Base-by-base conservation (phyloP, 768 basidiomycete species). In the Omphalotus guepiniiformis region DNA sequence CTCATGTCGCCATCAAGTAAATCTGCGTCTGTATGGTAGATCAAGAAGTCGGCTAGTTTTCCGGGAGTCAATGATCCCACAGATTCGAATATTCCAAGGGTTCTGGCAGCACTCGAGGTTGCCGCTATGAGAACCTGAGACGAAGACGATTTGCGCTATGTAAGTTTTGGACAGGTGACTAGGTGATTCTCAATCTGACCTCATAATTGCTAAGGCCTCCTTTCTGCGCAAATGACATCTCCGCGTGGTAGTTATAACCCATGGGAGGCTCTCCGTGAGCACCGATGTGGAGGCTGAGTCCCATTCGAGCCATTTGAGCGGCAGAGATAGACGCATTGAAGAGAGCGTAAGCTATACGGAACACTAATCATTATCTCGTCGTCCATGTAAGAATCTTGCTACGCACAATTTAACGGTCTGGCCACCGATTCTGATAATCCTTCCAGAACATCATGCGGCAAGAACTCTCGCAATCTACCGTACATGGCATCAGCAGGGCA, bases 191-290 rank as follows among this genome's bases (percentile, higher is more conserved):
- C n/a, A 16, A 39, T 19, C 57, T 7, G 25, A 83, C 85, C 73
- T 88, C 83, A 54, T 85, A 88, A 56, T 83, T 85, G 22, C 64
- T 78, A 53, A 88, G 63, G 2, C 86, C 86, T 15, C 86, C 86
- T 8, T 69, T 65, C 39, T 69, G 67, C 21, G 82, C 69, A 58
- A 84, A 85, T 39, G 66, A 71, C 80, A 88, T 84, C 56, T 88
- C 86, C 16, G 80, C 76, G 50, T 88, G 86, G 54, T 88, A 88
- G 64, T 84, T 84, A 19, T 81, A 58, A 0, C 86, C 86, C 15
- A 85, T 62, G 0, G 86, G 85, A 2, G 77, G 75, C 59, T 87
- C 82, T 12, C 86, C 86, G 56, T 88, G 86, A 0, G 85, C 85
- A 16, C 85, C 86, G 49, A 88, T 83, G 55, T 84, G 80, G 3